Evolutionary conservation across 305 asterid species (phyloP).

Genomic region (Fraxinus platypoda): DNA sequence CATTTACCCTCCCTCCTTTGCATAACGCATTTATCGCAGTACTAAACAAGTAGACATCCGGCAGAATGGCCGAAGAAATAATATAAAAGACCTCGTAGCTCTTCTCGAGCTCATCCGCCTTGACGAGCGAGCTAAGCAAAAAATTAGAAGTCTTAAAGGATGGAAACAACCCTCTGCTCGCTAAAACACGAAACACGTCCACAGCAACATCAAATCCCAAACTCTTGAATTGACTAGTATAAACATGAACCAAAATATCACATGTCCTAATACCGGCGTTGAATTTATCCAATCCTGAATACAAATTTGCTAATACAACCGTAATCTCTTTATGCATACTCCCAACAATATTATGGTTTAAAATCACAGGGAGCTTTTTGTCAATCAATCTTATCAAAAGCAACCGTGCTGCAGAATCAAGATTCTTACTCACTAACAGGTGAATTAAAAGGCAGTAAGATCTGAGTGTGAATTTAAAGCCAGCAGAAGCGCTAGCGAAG

Average conservation of each 20-base stretch:
- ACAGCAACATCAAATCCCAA: conserved; percentile 52
- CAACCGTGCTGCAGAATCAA: conserved; percentile 61
- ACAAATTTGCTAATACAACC: conserved; percentile 40
- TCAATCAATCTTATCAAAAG: conserved; percentile 73
- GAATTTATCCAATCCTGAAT: conserved; percentile 27
- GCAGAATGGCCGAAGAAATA: conserved; percentile 36
- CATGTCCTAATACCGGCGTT: conserved; percentile 40
- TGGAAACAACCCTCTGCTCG: conserved; percentile 58
- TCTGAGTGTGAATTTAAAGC: conserved; percentile 54
- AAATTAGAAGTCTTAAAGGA: conserved; percentile 68
- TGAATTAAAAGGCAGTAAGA: conserved; percentile 65
- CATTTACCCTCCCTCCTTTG: conserved; percentile 60
- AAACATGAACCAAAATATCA: conserved; percentile 78
- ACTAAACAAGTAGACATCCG: conserved; percentile 75
- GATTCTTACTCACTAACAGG: conserved; percentile 54
- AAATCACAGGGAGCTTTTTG: conserved; percentile 44
- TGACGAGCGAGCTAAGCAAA: conserved; percentile 70
- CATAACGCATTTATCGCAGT: conserved; percentile 69
- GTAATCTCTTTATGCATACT: conserved; percentile 49
- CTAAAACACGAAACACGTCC: conserved; percentile 50
- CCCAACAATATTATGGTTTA: conserved; percentile 32
- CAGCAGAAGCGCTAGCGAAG: conserved; percentile 44
- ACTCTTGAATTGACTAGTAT: conserved; percentile 50
- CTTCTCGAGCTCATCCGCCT: conserved; percentile 54
- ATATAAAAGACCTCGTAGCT: conserved; percentile 59